phyloP scores from a whole-genome alignment of 805 yeast genomes.

The Geotrichum ghanense region DNA sequence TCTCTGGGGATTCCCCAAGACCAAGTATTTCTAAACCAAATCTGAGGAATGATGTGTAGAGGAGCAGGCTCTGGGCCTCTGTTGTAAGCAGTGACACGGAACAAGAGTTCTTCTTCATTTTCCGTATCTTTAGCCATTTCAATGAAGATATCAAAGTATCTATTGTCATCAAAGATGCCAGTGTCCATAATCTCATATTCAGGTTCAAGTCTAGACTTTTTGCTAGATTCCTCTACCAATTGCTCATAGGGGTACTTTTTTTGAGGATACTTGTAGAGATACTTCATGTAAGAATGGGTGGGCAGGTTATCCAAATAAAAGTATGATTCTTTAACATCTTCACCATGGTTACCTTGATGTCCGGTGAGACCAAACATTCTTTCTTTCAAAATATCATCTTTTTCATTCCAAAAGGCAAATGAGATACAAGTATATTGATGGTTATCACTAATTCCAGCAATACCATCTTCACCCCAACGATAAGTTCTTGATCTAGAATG shows the following conservation, averaged over 20 bases:
- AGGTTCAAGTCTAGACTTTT: slow-evolving; percentile 51
- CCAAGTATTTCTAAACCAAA: slow-evolving; percentile 84
- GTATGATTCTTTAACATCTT: slow-evolving; percentile 61
- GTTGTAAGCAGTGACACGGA: slow-evolving; percentile 81
- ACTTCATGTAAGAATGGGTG: slow-evolving; percentile 85
- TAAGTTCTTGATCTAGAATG: slow-evolving; percentile 71
- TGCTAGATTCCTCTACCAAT: slow-evolving; percentile 53
- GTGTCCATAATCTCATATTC: slow-evolving; percentile 85
- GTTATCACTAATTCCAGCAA: slow-evolving; percentile 80
- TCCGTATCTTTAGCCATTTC: slow-evolving; percentile 83
- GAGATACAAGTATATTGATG: slow-evolving; percentile 66
- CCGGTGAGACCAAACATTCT: slow-evolving; percentile 82
- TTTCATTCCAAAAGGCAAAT: slow-evolving; percentile 87
- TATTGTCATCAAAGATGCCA: slow-evolving; percentile 46
- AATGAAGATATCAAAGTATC: slow-evolving; percentile 77
- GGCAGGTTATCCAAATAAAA: slow-evolving; percentile 88
- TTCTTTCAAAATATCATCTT: slow-evolving; percentile 77
- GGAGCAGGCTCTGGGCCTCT: slow-evolving; percentile 80
- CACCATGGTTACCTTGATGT: slow-evolving; percentile 92
- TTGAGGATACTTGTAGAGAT: slow-evolving; percentile 87
- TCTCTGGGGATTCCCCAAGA: slow-evolving; percentile 61
- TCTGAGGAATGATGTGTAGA: slow-evolving; percentile 73
- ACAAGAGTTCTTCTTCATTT: slow-evolving; percentile 68
- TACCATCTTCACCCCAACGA: slow-evolving; percentile 94
- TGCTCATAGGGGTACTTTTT: slow-evolving; percentile 70